Base-by-base conservation (phyloP, 345 rosid genomes). In the Chamaenerion angustifolium region DNA sequence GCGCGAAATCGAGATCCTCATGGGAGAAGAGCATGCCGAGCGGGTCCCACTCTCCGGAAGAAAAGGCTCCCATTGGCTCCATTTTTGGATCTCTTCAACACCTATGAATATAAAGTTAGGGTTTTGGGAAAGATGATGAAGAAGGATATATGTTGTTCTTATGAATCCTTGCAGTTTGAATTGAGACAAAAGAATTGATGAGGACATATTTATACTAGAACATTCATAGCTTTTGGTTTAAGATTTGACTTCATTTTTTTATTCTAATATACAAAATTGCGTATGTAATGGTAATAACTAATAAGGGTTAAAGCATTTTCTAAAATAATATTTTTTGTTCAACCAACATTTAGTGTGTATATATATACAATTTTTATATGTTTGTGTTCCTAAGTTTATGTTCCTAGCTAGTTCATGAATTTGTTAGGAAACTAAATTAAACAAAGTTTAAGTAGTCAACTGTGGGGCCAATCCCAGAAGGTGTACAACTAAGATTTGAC, bases 401-500 rank as follows among this genome's bases (percentile, higher is more conserved):
- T 5, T 31, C 37, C 37, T 31, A 31, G 10, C 8, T 31, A 31
- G 37, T 31, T 31, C 10, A 31, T 31, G 37, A 31, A 5, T 5
- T 3, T 31, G 37, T 2, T 23, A 45, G 11, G 18, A 45, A 16
- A 13, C 8, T 4, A 16, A 45, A 45, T 16, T 11, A 46, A 48
- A 19, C 15, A 12, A 49, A 49, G 16, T 40, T 14, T 55, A 64
- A 49, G 63, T 71, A 72, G 81, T 77, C 79, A 66, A 68, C 54
- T 46, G 68, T 61, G 82, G 75, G 50, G 52, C 72, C 44, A 55
- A 5, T 37, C 68, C 63, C 81, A 63, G 70, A 68, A 76, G 48
- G 52, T 69, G 55, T 54, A 74, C 88, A 81, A 73, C 88, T 75
- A 71, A 75, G 58, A 63, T 40, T 16, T 21, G 73, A 60, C 71